phyloP scores from a whole-genome alignment of 306 rosid species.

The Prinsepia uniflora region DNA sequence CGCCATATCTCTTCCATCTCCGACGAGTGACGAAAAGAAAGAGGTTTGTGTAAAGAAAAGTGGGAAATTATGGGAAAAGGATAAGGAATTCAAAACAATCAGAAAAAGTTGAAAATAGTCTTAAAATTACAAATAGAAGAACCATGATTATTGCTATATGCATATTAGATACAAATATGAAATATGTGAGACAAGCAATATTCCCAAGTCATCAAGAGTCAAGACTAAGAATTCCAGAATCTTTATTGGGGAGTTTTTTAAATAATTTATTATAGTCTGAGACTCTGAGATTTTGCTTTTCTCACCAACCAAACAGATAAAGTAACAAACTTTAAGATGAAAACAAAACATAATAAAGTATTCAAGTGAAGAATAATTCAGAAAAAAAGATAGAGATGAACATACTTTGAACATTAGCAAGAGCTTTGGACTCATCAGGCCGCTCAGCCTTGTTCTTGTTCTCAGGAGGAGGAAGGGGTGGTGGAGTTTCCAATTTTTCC shows the following conservation, averaged over 20 bases:
- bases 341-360: not conserved
- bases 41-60: not conserved
- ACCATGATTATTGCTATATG: not conserved
- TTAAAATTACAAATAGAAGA: not conserved
- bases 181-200: not conserved
- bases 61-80: not conserved
- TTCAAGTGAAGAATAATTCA: not conserved
- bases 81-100: not conserved
- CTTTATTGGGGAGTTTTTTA: not conserved
- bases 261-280: not conserved
- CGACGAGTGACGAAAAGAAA: not conserved
- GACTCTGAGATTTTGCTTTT: conserved; percentile 15
- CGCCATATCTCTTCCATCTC: conserved; percentile 35
- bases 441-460: conserved; percentile 43
- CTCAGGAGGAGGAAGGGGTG: conserved; percentile 27
- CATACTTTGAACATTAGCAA: conserved; percentile 57
- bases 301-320: conserved; percentile 14
- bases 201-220: not conserved
- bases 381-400: not conserved
- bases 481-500: conserved; percentile 64
- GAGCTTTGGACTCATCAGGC: conserved; percentile 53
- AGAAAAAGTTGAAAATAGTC: not conserved
- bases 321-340: conserved; percentile 5
- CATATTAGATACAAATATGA: not conserved
- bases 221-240: not conserved